Evolutionary conservation across 441 rosid species (phyloP).

Genomic region (Euphorbia celastroides): DNA sequence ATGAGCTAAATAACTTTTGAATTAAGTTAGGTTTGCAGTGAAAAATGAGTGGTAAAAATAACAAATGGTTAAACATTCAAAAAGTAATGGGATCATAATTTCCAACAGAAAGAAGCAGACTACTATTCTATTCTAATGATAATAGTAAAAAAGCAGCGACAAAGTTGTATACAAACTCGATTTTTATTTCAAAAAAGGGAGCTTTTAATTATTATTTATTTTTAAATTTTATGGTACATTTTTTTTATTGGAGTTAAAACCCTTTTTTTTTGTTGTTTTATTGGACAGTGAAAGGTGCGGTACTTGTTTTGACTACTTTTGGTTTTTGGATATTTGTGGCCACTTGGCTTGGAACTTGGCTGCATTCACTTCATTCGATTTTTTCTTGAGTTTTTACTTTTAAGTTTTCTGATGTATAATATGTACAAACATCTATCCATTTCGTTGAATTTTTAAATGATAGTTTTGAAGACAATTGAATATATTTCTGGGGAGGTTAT

Average conservation of each 20-base stretch:
- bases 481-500: no score
- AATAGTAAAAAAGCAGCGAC: not conserved
- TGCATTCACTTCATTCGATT: not conserved
- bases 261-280: not conserved
- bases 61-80: not conserved
- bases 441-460: no score
- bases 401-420: no score
- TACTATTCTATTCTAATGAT: not conserved
- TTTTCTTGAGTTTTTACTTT: not conserved
- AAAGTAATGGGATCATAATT: not conserved
- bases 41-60: no score
- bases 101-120: not conserved
- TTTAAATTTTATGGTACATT: not conserved
- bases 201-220: not conserved
- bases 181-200: not conserved
- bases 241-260: no score
- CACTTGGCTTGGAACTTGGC: no score
- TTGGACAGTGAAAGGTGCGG: slow-evolving; percentile 18
- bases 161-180: no score
- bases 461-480: no score
- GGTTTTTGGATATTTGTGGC: not conserved
- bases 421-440: no score
- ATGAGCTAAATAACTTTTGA: no score
- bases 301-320: slow-evolving; percentile 9
- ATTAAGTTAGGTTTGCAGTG: no score